Evolutionary conservation across 2,329 filamentous ascomycete species (phyloP), one percentile per base, ranked within the genome.

Genomic region (Rhynchosporium graminicola): DNA sequence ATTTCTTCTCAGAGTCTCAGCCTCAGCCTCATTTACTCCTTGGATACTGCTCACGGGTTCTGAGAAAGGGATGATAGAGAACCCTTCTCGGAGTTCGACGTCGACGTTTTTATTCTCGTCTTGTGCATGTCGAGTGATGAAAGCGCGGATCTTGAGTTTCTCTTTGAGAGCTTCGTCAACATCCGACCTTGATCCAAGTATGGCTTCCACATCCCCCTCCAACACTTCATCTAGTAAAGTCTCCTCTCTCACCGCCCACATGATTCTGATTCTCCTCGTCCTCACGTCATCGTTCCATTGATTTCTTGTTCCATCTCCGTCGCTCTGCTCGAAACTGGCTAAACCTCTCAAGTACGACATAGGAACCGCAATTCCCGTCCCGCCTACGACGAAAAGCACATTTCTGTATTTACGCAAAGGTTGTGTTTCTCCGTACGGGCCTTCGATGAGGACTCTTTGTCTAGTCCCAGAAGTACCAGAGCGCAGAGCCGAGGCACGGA

Each of bases 381-480:
- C 50, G 1, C 50, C 50, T 1, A 54, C 50, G 3, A 54, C 33
- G 33, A 54, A 54, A 3, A 54, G 50, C 3, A 54, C n/a, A 4
- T 40, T 54, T 8, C 3, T 10, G 9, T 54, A 54, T 2, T 10
- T 54, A n/a, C 38, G 33, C 2, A 54, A 15, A 1, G 50, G 50
- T 13, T 54, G 50, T 13, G 33, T 40, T 7, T 28, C 20, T n/a
- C 50, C 50, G 33, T 54, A 54, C 9, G 50, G 50, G 10, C 50
- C 50, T 54, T 54, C 50, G 33, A 54, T 20, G n/a, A 54, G 50
- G 9, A 54, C 7, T n/a, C n/a, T n/a, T 4, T 54, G 50, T 8
- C n/a, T 54, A 1, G 33, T 12, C 15, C 13, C 3, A 7, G 47
- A 51, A 2, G 13, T 36, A 36, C 31, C 2, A 36, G 12, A 9